These are phyloP conservation scores for Solanum chilense DNA, from an alignment of 257 asterid genomes.

Conservation along the genomic window DNA sequence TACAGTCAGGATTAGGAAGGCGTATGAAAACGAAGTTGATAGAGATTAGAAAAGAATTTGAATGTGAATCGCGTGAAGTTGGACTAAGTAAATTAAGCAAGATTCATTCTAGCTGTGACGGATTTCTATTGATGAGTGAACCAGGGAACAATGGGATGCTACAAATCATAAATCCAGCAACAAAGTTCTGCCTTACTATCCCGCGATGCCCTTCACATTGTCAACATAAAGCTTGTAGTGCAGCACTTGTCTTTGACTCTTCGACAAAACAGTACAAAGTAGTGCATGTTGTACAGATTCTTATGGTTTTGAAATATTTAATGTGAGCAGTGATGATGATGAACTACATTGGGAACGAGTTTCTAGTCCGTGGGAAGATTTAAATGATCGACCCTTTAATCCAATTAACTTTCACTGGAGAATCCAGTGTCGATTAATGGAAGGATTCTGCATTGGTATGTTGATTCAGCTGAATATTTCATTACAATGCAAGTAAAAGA, in stretches of 20 bases:
- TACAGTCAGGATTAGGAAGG: background rate
- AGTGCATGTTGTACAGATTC: conserved; percentile 1
- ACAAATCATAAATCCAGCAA: conserved; percentile 9
- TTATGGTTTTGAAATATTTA: conserved; percentile 6
- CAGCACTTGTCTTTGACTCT: conserved; percentile 7
- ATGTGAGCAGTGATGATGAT: background rate
- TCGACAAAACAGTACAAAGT: background rate
- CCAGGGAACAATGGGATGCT: background rate
- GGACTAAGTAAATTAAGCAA: background rate
- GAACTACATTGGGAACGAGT: background rate
- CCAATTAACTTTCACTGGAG: background rate
- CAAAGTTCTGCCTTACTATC: background rate
- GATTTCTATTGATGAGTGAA: conserved; percentile 3
- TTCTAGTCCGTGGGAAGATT: background rate
- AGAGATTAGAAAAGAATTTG: background rate
- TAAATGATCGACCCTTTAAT: background rate
- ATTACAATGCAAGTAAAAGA: conserved; percentile 3
- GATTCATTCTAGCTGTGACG: conserved; percentile 5
- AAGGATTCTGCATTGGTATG: conserved; percentile 1
- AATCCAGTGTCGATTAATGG: background rate
- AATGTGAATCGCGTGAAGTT: background rate
- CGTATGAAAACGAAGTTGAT: background rate
- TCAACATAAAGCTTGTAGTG: background rate
- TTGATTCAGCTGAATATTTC: background rate
- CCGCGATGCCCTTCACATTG: background rate